phyloP scores from a whole-genome alignment of 306 rosid species.

The Abrus pulchellus region DNA sequence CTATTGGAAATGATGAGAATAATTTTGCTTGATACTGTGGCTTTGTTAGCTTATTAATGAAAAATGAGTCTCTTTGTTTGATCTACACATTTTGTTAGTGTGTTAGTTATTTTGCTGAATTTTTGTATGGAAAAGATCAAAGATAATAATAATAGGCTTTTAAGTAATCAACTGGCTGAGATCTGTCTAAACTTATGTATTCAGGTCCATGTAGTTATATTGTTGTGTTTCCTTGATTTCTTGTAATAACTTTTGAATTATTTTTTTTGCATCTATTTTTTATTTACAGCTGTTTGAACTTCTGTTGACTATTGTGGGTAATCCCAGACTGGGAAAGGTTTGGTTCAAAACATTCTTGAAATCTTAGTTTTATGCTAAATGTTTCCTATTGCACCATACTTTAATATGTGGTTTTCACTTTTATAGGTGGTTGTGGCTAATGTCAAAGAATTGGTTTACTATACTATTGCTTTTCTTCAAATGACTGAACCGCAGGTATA shows the following conservation, averaged over 20 bases:
- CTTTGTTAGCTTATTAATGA: background rate
- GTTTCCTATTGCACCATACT: conserved; percentile 39
- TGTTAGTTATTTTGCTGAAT: conserved; percentile 2
- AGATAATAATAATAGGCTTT: conserved; percentile 31
- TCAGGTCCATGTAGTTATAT: conserved; percentile 39
- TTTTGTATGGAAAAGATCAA: background rate
- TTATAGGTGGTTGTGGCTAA: conserved; percentile 68
- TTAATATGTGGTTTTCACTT: conserved; percentile 31
- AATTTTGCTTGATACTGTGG: background rate
- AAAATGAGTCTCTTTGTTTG: conserved; percentile 29
- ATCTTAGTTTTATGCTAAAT: conserved; percentile 26
- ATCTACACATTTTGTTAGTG: background rate
- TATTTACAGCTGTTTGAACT: conserved; percentile 86
- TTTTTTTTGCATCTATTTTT: conserved; percentile 42
- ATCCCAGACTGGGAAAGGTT: conserved; percentile 77
- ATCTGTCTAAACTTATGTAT: conserved; percentile 25
- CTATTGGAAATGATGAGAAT: too few species aligned
- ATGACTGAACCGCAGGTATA: conserved; percentile 89
- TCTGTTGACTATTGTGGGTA: conserved; percentile 83
- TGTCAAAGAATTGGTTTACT: conserved; percentile 84
- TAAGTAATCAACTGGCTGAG: conserved; percentile 29
- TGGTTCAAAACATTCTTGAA: conserved; percentile 40
- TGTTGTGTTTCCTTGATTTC: conserved; percentile 19
- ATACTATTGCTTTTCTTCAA: conserved; percentile 91
- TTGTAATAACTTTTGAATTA: conserved; percentile 7